Conservation (phyloP, 1,284 basidiomycete genomes). For the Baeospora myosura region DNA sequence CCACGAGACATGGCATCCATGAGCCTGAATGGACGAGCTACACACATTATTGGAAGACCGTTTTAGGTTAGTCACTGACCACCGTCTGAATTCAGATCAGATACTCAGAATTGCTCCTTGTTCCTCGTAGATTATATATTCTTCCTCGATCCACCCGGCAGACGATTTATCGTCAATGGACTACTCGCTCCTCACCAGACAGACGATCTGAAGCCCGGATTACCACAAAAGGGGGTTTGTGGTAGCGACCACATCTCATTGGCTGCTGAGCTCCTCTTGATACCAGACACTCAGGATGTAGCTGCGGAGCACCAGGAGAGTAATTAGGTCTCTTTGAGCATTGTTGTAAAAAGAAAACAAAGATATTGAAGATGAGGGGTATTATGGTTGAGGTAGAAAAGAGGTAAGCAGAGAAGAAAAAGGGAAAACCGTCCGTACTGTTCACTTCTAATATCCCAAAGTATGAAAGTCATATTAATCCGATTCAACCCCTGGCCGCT, state of each 20-base stretch:
- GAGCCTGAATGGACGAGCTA: constrained; percentile 82
- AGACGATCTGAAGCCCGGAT: constrained; percentile 61
- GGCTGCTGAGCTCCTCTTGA: constrained; percentile 50
- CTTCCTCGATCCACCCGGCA: constrained; percentile 40
- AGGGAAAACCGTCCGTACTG: neutral
- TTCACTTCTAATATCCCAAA: neutral
- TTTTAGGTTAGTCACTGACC: constrained; percentile 47
- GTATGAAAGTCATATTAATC: neutral
- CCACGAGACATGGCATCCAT: constrained; percentile 38
- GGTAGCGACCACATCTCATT: constrained; percentile 87
- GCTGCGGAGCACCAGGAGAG: too few relatives aligned
- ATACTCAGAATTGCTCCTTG: constrained; percentile 1
- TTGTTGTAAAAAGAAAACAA: constrained; percentile 4
- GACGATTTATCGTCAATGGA: constrained; percentile 42
- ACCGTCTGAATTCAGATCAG: neutral
- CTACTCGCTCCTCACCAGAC: constrained; percentile 61
- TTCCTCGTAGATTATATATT: constrained; percentile 95
- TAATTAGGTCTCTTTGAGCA: neutral
- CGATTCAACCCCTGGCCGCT: neutral
- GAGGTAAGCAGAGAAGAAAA: neutral
- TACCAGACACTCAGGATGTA: too few relatives aligned
- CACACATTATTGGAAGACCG: constrained; percentile 75
- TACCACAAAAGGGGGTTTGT: constrained; percentile 75
- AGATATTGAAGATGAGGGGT: constrained; percentile 9
- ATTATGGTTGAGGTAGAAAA: constrained; percentile 11